Percentiles rank a stretch among this genome's conserved stretches.
Evolutionary conservation across 495 filamentous ascomycete species (phyloP).

Genomic region (Aspergillus heteromorphus): DNA sequence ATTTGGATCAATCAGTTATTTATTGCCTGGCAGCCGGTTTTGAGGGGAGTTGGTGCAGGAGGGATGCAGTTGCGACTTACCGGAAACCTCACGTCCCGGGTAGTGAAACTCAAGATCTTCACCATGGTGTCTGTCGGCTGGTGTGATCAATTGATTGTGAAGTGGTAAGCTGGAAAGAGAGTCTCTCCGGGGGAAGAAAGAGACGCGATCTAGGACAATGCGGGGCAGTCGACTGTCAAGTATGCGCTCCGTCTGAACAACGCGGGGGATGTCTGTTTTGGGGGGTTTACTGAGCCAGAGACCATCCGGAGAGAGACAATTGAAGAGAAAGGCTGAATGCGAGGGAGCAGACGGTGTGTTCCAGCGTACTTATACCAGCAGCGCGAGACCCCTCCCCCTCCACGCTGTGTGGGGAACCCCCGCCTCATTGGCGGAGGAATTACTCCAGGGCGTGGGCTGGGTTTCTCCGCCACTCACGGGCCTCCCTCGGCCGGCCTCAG

Average conservation of each 20-base stretch:
- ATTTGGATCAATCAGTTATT: neutral
- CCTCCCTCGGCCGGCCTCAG: slow-evolving; percentile 4
- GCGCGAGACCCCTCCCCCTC: slow-evolving; percentile 3
- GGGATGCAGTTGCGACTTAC: slow-evolving; percentile 32
- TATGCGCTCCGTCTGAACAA: neutral
- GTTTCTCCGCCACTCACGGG: slow-evolving; percentile 28
- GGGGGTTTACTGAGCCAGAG: neutral
- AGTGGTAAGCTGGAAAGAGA: neutral
- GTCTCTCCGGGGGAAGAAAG: neutral
- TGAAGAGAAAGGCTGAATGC: neutral
- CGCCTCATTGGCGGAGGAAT: slow-evolving; percentile 30
- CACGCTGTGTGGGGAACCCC: slow-evolving; percentile 2
- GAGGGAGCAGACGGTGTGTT: neutral
- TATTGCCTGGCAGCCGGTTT: neutral
- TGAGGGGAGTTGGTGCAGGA: neutral
- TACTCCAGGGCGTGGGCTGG: slow-evolving; percentile 12
- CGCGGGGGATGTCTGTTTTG: neutral
- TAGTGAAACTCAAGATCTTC: slow-evolving; percentile 74
- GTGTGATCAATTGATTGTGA: neutral
- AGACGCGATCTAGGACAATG: neutral
- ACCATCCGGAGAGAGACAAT: neutral
- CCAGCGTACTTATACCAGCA: neutral
- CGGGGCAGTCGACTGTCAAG: neutral
- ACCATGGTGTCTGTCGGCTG: slow-evolving; percentile 45
- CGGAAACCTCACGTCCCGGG: slow-evolving; percentile 86